Conservation (phyloP, 257 asterid species). For the Jacaranda mimosifolia region DNA sequence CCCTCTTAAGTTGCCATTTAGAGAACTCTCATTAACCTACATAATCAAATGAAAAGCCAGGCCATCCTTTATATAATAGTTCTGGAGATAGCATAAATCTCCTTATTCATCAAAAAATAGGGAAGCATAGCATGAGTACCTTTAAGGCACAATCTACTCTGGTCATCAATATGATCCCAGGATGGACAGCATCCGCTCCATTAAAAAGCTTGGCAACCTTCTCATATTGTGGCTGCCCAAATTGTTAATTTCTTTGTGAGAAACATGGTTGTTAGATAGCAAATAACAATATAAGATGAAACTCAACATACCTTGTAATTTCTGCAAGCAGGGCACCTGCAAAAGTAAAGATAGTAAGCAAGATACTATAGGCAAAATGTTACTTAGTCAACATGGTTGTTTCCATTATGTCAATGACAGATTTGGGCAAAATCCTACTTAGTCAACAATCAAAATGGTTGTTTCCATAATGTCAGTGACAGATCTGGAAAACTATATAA, state of each 20-base stretch:
- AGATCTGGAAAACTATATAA: background rate
- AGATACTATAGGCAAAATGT: conserved; percentile 21
- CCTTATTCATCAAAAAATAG: conserved; percentile 8
- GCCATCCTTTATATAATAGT: background rate
- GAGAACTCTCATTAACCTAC: background rate
- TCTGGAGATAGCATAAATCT: conserved; percentile 10
- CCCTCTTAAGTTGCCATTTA: conserved; percentile 13
- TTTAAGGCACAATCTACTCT: conserved; percentile 92
- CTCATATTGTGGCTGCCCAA: conserved; percentile 91
- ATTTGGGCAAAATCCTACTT: conserved; percentile 14
- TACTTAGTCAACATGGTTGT: background rate
- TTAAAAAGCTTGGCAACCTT: conserved; percentile 91
- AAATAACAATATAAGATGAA: conserved; percentile 9
- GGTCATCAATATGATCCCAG: conserved; percentile 83
- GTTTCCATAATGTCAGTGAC: conserved; percentile 16
- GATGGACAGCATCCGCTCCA: conserved; percentile 89
- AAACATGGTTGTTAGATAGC: conserved; percentile 16
- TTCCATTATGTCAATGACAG: conserved; percentile 17
- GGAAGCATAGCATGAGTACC: conserved; percentile 61
- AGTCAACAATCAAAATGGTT: background rate
- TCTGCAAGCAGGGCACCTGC: conserved; percentile 99
- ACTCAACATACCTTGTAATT: conserved; percentile 78
- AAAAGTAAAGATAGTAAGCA: conserved; percentile 42
- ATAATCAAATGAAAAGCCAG: background rate
- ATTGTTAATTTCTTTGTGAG: conserved; percentile 36